phyloP scores from a whole-genome alignment of 306 rosid species.

The Ceratonia siliqua region DNA sequence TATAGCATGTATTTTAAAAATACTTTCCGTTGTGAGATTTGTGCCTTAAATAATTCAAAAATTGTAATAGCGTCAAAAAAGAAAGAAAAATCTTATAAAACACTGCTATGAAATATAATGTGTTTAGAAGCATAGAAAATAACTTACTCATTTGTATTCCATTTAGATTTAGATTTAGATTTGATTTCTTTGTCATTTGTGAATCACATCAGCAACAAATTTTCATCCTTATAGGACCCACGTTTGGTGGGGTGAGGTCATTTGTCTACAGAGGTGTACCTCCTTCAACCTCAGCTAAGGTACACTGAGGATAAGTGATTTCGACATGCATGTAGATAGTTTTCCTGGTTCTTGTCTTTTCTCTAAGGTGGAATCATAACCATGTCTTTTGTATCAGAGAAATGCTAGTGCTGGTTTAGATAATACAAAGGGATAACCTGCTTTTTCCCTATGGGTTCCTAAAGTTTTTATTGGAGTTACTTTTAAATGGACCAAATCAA shows the following conservation, averaged over 20 bases:
- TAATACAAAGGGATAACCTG: not conserved
- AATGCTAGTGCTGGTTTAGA: not conserved
- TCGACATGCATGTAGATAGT: not conserved
- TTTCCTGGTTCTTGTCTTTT: constrained; percentile 22
- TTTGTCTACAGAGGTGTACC: not conserved
- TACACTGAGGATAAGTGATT: not conserved
- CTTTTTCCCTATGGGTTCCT: not conserved
- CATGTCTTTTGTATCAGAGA: not conserved
- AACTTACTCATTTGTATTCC: no score
- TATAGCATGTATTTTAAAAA: not conserved
- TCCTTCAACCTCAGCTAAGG: not conserved
- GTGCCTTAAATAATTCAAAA: no score
- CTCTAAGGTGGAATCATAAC: constrained; percentile 19
- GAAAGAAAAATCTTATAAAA: no score
- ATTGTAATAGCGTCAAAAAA: no score
- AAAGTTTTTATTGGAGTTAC: not conserved
- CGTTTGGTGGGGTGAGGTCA: not conserved
- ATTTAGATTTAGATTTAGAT: no score
- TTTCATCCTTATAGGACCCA: not conserved
- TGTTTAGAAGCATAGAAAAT: no score
- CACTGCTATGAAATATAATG: no score
- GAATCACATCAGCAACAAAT: not conserved
- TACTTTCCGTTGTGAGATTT: no score
- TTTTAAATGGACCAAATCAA: not conserved
- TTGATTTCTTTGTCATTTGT: not conserved